A percentile compares a stretch with the other conserved stretches of the same genome.
phyloP scores from a whole-genome alignment of 2,329 filamentous ascomycete genomes.

The Calonectria pteridis region DNA sequence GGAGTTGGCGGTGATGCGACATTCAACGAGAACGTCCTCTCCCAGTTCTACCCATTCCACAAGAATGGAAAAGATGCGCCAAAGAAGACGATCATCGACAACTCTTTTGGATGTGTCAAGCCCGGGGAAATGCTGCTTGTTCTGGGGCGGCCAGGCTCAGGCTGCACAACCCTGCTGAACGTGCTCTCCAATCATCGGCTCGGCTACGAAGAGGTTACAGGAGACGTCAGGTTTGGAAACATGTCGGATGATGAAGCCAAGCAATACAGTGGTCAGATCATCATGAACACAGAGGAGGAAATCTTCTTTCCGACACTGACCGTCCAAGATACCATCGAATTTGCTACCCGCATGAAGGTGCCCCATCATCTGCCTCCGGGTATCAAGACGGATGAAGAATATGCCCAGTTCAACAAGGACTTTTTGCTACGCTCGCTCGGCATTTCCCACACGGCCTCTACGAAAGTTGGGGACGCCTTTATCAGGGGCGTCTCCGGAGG shows the following conservation, averaged over 20 bases:
- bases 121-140: slow-evolving; percentile 62
- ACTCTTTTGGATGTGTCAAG: not conserved
- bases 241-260: slow-evolving; percentile 58
- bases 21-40: slow-evolving; percentile 37
- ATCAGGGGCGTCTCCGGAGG: slow-evolving; percentile 83
- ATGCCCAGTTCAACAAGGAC: not conserved
- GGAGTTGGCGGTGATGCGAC: slow-evolving; percentile 31
- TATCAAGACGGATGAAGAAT: slow-evolving; percentile 45
- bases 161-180: slow-evolving; percentile 71
- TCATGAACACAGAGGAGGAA: slow-evolving; percentile 76
- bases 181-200: slow-evolving; percentile 70
- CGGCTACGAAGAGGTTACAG: slow-evolving; percentile 66
- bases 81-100: not conserved
- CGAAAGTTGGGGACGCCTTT: slow-evolving; percentile 79
- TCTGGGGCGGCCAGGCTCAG: slow-evolving; percentile 70
- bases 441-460: slow-evolving; percentile 80
- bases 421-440: slow-evolving; percentile 52
- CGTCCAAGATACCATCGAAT: slow-evolving; percentile 74
- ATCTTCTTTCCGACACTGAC: slow-evolving; percentile 72
- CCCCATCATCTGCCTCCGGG: slow-evolving; percentile 53
- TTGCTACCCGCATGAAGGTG: slow-evolving; percentile 69
- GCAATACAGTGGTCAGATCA: slow-evolving; percentile 65
- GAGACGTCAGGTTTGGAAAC: slow-evolving; percentile 64
- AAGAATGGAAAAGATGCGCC: not conserved
- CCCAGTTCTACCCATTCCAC: slow-evolving; percentile 21